phyloP scores from a whole-genome alignment of 345 rosid genomes.

The Excoecaria cochinchinensis region DNA sequence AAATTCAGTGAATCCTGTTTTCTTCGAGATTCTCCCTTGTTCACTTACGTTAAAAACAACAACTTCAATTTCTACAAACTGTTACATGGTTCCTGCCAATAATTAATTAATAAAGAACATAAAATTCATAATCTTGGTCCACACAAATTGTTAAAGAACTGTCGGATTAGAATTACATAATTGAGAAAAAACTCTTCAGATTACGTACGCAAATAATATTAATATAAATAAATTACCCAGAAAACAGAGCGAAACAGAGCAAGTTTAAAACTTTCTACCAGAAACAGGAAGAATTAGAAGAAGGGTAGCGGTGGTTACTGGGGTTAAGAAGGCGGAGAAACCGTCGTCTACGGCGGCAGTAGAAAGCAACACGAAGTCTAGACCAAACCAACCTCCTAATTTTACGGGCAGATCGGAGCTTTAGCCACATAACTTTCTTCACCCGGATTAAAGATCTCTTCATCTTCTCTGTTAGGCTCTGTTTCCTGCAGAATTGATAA shows the following conservation, averaged over 20 bases:
- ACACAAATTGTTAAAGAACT: background rate
- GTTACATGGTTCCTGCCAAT: background rate
- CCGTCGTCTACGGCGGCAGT: constrained; percentile 42
- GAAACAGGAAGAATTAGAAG: constrained; percentile 21
- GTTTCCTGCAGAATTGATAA: constrained; percentile 72
- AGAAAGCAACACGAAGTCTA: constrained; percentile 45
- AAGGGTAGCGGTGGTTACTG: constrained; percentile 7
- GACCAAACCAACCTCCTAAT: constrained; percentile 54
- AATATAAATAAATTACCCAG: background rate
- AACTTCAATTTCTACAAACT: background rate
- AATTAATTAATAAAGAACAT: background rate
- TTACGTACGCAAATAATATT: too few species aligned
- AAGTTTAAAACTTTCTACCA: background rate
- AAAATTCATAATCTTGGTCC: background rate
- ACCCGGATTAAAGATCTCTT: constrained; percentile 42
- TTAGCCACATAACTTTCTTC: constrained; percentile 54
- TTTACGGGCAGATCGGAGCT: constrained; percentile 43
- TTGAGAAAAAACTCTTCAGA: too few species aligned
- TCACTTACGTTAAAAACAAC: background rate
- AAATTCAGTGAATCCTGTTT: too few species aligned
- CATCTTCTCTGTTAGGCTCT: constrained; percentile 50
- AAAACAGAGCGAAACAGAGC: background rate
- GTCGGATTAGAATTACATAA: too few species aligned
- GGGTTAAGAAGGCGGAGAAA: constrained; percentile 41
- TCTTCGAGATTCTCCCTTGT: background rate